These are phyloP conservation scores for Penicillium angulare DNA, from an alignment of 495 filamentous ascomycete genomes.

Conservation along the genomic window DNA sequence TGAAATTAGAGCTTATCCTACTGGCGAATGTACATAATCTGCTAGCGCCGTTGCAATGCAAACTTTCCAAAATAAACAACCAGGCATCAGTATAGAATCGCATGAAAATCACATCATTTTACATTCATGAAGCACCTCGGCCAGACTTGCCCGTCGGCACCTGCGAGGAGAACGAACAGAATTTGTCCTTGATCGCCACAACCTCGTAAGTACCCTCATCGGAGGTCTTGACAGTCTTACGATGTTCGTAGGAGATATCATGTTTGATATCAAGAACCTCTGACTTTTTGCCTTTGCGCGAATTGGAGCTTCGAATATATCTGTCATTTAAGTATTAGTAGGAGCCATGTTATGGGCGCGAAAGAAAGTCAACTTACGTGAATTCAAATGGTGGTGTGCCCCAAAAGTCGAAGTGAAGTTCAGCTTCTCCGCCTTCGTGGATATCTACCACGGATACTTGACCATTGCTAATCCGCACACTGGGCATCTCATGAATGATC, in stretches of 20 bases:
- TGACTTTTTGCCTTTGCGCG: conserved; percentile 68
- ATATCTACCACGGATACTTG: conserved; percentile 79
- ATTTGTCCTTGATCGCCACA: conserved; percentile 87
- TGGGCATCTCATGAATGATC: conserved; percentile 85
- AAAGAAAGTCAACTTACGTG: conserved; percentile 52
- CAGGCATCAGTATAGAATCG: conserved; percentile 17
- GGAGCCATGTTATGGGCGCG: neutral
- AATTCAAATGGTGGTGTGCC: conserved; percentile 97
- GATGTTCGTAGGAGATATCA: conserved; percentile 76
- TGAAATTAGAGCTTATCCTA: conserved; percentile 15
- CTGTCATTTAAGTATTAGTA: conserved; percentile 37
- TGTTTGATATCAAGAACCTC: conserved; percentile 86
- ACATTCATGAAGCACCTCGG: conserved; percentile 24
- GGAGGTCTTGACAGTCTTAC: conserved; percentile 73
- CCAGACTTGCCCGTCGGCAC: conserved; percentile 48
- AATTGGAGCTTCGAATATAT: conserved; percentile 86
- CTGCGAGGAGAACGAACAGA: conserved; percentile 77
- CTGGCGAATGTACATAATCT: conserved; percentile 28
- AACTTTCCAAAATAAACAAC: conserved; percentile 21
- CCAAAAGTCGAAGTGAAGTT: conserved; percentile 90
- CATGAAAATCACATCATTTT: conserved; percentile 19
- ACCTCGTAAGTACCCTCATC: conserved; percentile 98
- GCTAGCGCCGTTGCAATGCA: conserved; percentile 43
- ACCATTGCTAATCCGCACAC: conserved; percentile 83
- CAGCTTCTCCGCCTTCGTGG: conserved; percentile 89